A percentile compares a stretch with the other conserved stretches of the same genome.
These are phyloP conservation scores for Coemansia sp. DNA, from an alignment of 192 early-diverging fungal species.

Conservation along the genomic window DNA sequence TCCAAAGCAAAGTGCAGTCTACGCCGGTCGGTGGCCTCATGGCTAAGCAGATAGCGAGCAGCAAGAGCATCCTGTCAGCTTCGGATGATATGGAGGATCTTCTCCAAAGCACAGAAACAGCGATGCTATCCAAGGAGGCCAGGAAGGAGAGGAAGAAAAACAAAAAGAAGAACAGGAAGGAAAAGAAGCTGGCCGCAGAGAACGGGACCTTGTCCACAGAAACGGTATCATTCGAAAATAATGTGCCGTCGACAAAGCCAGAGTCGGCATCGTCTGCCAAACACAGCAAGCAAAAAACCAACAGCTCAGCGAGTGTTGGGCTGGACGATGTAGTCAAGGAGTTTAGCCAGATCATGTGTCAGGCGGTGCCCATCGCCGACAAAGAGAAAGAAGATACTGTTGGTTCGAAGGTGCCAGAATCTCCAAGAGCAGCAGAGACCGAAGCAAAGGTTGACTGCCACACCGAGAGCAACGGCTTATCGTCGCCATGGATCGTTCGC, in stretches of 20 bases:
- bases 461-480: not conserved
- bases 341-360: not conserved
- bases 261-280: not conserved
- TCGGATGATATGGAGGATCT: slow-evolving; percentile 43
- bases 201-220: not conserved
- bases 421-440: not conserved
- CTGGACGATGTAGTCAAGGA: not conserved
- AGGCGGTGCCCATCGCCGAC: not conserved
- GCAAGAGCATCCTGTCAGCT: slow-evolving; percentile 2
- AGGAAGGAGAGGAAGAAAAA: slow-evolving; percentile 48
- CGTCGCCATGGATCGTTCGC: slow-evolving; percentile 42
- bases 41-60: not conserved
- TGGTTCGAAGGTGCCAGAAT: not conserved
- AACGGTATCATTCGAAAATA: not conserved
- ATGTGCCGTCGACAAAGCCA: not conserved
- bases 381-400: not conserved
- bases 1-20: not conserved
- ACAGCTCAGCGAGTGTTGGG: not conserved
- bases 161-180: slow-evolving; percentile 35
- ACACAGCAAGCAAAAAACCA: not conserved
- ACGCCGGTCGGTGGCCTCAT: not conserved
- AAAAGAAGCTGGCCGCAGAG: not conserved
- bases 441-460: not conserved
- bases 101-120: slow-evolving; percentile 4
- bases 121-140: not conserved